Evolutionary conservation across 805 yeast species (phyloP).

Genomic region (Cyberlindnera subsufficiens): DNA sequence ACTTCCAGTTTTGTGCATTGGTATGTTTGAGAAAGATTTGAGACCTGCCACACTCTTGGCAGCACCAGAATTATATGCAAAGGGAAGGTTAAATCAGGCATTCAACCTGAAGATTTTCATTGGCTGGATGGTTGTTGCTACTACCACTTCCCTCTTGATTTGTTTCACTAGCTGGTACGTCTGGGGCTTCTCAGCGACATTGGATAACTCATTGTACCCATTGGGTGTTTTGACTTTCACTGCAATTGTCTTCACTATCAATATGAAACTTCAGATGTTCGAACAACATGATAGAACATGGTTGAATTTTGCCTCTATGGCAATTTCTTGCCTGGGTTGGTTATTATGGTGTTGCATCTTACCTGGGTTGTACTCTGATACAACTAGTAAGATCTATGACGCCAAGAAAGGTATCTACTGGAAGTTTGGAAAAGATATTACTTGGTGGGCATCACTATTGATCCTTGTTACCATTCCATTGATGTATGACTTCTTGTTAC

Average conservation of each 20-base stretch:
- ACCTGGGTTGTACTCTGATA: conserved; percentile 55
- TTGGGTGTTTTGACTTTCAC: conserved; percentile 74
- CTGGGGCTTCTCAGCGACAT: conserved; percentile 65
- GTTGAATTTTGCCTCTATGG: conserved; percentile 57
- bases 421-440: conserved; percentile 72
- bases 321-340: conserved; percentile 81
- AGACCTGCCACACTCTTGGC: conserved; percentile 84
- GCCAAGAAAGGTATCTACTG: conserved; percentile 63
- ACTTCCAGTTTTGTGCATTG: conserved; percentile 83
- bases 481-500: conserved; percentile 58
- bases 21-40: conserved; percentile 93
- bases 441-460: conserved; percentile 81
- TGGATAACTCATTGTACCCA: conserved; percentile 77
- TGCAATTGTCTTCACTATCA: conserved; percentile 65
- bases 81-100: conserved; percentile 67
- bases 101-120: conserved; percentile 69
- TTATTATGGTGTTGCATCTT: conserved; percentile 75
- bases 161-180: conserved; percentile 60
- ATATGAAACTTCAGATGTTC: conserved; percentile 70
- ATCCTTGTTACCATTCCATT: conserved; percentile 53
- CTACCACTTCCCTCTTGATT: conserved; percentile 63
- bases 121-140: conserved; percentile 74
- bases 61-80: conserved; percentile 81
- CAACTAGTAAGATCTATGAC: conserved; percentile 56
- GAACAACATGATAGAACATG: conserved; percentile 76